Conservation (phyloP, 345 rosid species). For the Geranium brycei region DNA sequence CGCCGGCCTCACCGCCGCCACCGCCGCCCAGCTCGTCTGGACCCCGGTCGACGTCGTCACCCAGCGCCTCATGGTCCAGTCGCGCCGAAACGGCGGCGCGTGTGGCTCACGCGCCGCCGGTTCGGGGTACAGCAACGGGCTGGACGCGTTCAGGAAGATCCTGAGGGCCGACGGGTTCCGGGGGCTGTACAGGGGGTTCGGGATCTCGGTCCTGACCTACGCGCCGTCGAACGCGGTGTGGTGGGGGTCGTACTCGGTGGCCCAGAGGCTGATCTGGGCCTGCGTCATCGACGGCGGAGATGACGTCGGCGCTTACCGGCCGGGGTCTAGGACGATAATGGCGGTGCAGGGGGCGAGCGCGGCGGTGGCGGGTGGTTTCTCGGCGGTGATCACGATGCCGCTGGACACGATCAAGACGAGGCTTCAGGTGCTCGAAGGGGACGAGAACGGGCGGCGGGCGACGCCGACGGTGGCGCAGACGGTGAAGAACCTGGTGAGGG, state of each 20-base stretch:
- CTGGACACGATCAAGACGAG: conserved; percentile 92
- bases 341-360: conserved; percentile 92
- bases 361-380: conserved; percentile 88
- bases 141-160: conserved; percentile 67
- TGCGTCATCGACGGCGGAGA: conserved; percentile 26
- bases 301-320: conserved; percentile 23
- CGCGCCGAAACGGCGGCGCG: conserved; percentile 18
- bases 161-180: conserved; percentile 43
- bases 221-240: conserved; percentile 81
- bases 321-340: conserved; percentile 60
- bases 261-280: conserved; percentile 51
- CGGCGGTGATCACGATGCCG: conserved; percentile 87
- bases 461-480: conserved; percentile 66
- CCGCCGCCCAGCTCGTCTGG: conserved; percentile 94
- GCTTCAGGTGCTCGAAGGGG: conserved; percentile 68
- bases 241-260: conserved; percentile 79
- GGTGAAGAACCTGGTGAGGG: conserved; percentile 56
- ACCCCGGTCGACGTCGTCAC: conserved; percentile 92
- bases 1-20: conserved; percentile 79
- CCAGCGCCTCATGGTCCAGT: conserved; percentile 87
- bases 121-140: conserved; percentile 49
- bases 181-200: conserved; percentile 82
- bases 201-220: conserved; percentile 69
- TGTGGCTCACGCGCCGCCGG: conserved; percentile 15
- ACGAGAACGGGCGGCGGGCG: conserved; percentile 42